Evolutionary conservation across 352 stramenopile genomes (phyloP), one percentile per base, ranked within the genome.

Genomic region (Pythium volutum): DNA sequence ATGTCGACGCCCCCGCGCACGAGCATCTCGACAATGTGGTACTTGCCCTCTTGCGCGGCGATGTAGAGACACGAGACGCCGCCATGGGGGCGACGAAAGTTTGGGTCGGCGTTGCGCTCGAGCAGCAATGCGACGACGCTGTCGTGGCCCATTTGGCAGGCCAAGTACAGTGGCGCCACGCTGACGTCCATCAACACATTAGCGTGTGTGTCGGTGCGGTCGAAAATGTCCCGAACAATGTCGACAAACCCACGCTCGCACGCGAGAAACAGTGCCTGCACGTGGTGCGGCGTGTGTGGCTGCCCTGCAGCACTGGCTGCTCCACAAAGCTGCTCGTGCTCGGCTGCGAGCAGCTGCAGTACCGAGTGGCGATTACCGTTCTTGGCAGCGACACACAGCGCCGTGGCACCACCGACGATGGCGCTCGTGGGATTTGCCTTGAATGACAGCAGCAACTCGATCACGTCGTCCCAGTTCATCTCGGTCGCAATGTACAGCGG

Each of bases 1-100:
- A 88, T 70, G 51, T 88, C 59, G n/a, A 84, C 82, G 6, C 69
- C 64, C 16, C 60, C 70, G 18, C 62, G 63, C 15, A 90, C 55
- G 23, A 95, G 67, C 14, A 77, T 66, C 27, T 75, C 66, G 3
- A 95, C 83, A 53, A 92, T 76, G 48, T 65, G 38, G 49, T 71
- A 51, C 52, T 95, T 88, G 36, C 86, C 86, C 39, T 95, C 85
- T 47, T 95, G 85, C 4, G 82, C 79, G 12, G 85, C 85, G 33
- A 95, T 95, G 66, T 95, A 95, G 34, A 95, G 59, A 45, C 85
- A 93, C 0, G 79, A 89, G 34, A 95, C 85, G 7, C 85, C 82
- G 10, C 82, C 79, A 5, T 68, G 56, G 0, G 76, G 77, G 0
- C 85, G 80, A 10, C 70, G 75, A 42, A 93, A 95, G 62, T 74